These are phyloP conservation scores for Russula griseocarnosa DNA, from an alignment of 768 basidiomycete species.

Conservation along the genomic window DNA sequence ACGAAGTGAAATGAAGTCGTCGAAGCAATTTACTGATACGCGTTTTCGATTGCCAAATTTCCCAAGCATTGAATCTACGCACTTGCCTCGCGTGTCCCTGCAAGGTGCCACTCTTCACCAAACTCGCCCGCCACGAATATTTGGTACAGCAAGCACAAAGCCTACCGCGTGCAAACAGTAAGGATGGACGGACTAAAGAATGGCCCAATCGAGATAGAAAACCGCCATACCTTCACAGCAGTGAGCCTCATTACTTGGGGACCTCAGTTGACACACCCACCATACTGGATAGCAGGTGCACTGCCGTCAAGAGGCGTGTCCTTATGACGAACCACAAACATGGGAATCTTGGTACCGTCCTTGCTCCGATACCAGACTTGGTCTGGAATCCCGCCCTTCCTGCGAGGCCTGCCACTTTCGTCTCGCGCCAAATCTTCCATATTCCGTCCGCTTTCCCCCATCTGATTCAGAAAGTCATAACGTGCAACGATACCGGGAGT, in stretches of 20 bases:
- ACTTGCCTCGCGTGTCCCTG: slow-evolving; percentile 70
- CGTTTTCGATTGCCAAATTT: no score
- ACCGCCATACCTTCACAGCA: slow-evolving; percentile 61
- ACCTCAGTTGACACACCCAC: slow-evolving; percentile 36
- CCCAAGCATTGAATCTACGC: neutral
- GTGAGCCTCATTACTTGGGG: neutral
- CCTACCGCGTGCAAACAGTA: slow-evolving; percentile 71
- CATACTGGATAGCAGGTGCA: slow-evolving; percentile 74
- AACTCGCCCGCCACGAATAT: slow-evolving; percentile 65
- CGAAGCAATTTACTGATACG: slow-evolving; percentile 54
- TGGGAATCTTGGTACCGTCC: slow-evolving; percentile 77
- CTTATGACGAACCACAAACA: slow-evolving; percentile 81
- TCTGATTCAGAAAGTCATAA: slow-evolving; percentile 49
- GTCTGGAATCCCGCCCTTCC: slow-evolving; percentile 63
- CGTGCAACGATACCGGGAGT: slow-evolving; percentile 62
- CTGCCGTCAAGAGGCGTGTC: slow-evolving; percentile 66
- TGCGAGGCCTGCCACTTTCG: slow-evolving; percentile 54
- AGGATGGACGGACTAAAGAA: slow-evolving; percentile 68
- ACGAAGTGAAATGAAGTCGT: slow-evolving; percentile 83
- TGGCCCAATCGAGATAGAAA: slow-evolving; percentile 65
- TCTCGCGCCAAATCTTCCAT: slow-evolving; percentile 57
- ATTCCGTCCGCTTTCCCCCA: slow-evolving; percentile 41
- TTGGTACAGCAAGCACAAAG: slow-evolving; percentile 55
- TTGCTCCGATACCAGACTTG: slow-evolving; percentile 80
- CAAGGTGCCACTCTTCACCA: slow-evolving; percentile 81